Evolutionary conservation across 495 filamentous ascomycete genomes (phyloP).

Genomic region (Annulohypoxylon stygium): DNA sequence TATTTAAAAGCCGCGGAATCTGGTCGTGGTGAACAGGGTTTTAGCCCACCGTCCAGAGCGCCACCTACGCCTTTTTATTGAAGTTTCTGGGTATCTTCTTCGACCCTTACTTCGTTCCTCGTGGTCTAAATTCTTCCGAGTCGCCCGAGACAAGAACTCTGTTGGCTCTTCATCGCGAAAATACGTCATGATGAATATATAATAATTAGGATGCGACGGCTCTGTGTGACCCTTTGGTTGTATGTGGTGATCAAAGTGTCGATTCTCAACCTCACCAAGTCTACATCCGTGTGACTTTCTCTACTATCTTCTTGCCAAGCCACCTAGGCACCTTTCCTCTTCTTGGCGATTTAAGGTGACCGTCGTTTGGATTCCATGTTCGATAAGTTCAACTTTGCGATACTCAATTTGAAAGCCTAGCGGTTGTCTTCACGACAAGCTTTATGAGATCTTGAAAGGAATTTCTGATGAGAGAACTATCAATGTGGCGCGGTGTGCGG

Average conservation of each 20-base stretch:
- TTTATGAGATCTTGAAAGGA: background rate
- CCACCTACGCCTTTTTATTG: background rate
- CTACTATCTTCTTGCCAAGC: background rate
- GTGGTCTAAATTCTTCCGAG: background rate
- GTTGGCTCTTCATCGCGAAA: background rate
- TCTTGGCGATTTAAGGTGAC: background rate
- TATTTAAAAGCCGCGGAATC: background rate
- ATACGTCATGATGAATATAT: background rate
- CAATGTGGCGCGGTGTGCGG: background rate
- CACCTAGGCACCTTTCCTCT: background rate
- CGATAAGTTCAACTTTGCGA: background rate
- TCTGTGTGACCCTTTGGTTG: background rate
- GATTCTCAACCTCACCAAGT: background rate
- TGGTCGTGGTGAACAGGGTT: background rate
- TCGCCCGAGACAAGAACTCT: background rate
- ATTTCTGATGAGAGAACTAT: background rate
- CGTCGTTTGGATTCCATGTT: background rate
- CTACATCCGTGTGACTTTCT: background rate
- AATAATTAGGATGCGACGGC: background rate
- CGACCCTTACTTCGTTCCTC: background rate
- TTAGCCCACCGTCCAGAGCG: background rate
- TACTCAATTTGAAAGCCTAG: background rate
- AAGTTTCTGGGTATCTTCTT: background rate
- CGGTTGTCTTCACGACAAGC: background rate
- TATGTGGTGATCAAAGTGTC: background rate